A percentile compares a stretch with the other conserved stretches of the same genome.
Conservation (phyloP, 2,329 filamentous ascomycete species). For the Colletotrichum simmondsii region DNA sequence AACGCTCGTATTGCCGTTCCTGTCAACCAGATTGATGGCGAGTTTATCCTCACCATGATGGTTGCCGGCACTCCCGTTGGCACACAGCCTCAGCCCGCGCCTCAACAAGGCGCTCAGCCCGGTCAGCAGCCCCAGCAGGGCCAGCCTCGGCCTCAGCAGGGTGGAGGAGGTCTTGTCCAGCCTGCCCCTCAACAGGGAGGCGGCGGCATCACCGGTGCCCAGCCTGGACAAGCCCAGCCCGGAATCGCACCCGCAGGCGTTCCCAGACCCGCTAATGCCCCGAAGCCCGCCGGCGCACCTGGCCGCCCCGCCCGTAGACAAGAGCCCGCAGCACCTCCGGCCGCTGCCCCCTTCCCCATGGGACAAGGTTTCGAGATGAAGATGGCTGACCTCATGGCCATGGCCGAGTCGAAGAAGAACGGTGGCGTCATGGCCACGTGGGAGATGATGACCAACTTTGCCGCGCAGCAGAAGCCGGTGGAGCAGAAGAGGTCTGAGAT, state of each 20-base stretch:
- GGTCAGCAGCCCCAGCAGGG: constrained; percentile 13
- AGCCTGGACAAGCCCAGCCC: constrained; percentile 20
- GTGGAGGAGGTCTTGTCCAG: neutral
- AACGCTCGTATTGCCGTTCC: constrained; percentile 37
- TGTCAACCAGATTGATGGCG: constrained; percentile 36
- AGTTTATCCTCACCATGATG: constrained; percentile 38
- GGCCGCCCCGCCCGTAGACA: neutral
- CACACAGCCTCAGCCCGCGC: constrained; percentile 21
- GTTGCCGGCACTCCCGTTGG: constrained; percentile 30
- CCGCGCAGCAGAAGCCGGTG: constrained; percentile 15
- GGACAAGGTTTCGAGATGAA: constrained; percentile 26
- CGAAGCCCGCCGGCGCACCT: neutral
- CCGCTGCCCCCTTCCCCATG: neutral
- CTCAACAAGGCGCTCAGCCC: constrained; percentile 3
- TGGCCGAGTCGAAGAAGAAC: constrained; percentile 21
- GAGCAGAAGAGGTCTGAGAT: constrained; percentile 15
- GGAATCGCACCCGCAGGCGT: neutral
- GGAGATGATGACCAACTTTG: constrained; percentile 27
- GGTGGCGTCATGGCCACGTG: constrained; percentile 25
- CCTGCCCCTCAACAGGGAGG: constrained; percentile 8
- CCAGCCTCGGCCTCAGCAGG: neutral
- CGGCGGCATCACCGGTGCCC: constrained; percentile 18
- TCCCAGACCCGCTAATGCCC: neutral
- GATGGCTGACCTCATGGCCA: constrained; percentile 27
- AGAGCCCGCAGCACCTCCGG: neutral